A percentile compares a stretch with the other conserved stretches of the same genome.
Evolutionary conservation across 148 eudicot genomes (phyloP).

Genomic region (Fallopia convolvulus): DNA sequence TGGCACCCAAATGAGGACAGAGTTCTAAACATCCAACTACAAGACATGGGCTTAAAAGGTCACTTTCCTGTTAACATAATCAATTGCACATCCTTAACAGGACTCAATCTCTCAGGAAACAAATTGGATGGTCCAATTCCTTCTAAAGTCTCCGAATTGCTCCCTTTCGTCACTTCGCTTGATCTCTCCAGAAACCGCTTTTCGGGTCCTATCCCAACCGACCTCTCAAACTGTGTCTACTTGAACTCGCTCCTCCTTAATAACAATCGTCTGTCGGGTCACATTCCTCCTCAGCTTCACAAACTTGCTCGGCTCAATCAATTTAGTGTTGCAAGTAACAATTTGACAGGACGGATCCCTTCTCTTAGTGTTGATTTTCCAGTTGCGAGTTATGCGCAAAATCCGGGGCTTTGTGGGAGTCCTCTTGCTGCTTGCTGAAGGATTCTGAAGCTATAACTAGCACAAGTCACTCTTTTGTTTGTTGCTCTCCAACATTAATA

Average conservation of each 20-base stretch:
- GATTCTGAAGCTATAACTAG: background rate
- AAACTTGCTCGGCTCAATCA: background rate
- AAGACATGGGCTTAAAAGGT: constrained; percentile 14
- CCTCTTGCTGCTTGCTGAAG: constrained; percentile 2
- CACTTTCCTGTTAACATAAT: constrained; percentile 1
- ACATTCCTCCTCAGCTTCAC: background rate
- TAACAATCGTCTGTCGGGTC: background rate
- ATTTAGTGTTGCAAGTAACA: background rate
- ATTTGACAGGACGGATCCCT: background rate
- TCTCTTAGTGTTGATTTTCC: constrained; percentile 12
- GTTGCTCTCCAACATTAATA: too few relatives aligned
- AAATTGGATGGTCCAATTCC: constrained; percentile 3
- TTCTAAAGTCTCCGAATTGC: background rate
- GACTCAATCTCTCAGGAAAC: constrained; percentile 14
- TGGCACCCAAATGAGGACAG: constrained; percentile 11
- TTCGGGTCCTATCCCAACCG: background rate
- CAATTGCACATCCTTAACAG: constrained; percentile 13
- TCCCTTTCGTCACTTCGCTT: background rate
- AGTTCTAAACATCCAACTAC: constrained; percentile 5
- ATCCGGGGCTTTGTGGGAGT: background rate
- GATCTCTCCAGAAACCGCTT: constrained; percentile 13
- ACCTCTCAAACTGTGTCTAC: background rate
- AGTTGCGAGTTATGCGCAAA: background rate
- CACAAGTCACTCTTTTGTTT: too few relatives aligned
- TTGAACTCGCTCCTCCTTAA: constrained; percentile 5